Conservation (phyloP, 257 asterid species). For the Solanum ahanhuiri region DNA sequence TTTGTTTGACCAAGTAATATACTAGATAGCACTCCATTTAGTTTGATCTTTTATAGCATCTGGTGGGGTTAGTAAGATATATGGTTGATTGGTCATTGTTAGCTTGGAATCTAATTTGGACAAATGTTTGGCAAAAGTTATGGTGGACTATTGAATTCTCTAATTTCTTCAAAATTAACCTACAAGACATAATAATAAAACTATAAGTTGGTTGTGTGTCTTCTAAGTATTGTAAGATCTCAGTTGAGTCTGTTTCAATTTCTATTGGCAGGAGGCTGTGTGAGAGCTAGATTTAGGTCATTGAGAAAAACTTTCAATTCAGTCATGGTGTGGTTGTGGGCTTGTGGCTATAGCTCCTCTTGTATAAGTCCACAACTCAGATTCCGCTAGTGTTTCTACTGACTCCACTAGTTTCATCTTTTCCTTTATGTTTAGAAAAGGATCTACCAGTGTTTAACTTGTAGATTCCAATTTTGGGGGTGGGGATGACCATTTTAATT, state of each 20-base stretch:
- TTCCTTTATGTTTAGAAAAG: too few relatives aligned
- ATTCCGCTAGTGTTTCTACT: too few relatives aligned
- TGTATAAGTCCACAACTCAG: background rate
- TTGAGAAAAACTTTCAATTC: background rate
- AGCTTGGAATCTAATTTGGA: background rate
- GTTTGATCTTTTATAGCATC: background rate
- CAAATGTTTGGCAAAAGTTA: background rate
- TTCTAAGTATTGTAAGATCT: background rate
- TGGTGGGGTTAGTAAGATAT: background rate
- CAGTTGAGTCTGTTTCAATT: background rate
- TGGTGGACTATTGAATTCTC: background rate
- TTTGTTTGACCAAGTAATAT: too few relatives aligned
- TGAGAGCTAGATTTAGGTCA: background rate
- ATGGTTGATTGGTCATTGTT: background rate
- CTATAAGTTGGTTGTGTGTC: background rate
- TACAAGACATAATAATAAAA: background rate
- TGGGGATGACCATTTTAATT: too few relatives aligned
- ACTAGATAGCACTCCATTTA: background rate
- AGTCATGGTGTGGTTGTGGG: background rate
- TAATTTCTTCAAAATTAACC: too few relatives aligned
- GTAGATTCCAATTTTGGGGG: too few relatives aligned
- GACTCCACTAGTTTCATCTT: too few relatives aligned
- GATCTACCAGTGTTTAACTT: too few relatives aligned
- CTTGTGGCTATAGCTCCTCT: background rate
- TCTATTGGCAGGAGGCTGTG: background rate